Conservation (phyloP, 768 basidiomycete species). For the Chalciporus piperatus region DNA sequence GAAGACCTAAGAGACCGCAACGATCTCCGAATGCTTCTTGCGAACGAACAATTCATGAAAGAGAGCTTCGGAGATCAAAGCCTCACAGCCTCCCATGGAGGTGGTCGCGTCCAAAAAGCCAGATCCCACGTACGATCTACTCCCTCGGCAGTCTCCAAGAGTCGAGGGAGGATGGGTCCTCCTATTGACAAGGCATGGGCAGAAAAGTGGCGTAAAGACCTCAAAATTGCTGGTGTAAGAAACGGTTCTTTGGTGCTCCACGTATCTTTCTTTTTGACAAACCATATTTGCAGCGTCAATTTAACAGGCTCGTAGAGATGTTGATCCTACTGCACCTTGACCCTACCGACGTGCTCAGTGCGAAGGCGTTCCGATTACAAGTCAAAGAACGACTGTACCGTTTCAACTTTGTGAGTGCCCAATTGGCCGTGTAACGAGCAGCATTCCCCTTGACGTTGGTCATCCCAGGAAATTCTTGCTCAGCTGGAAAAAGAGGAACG, state of each 20-base stretch:
- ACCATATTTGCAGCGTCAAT: conserved; percentile 70
- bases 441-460: conserved; percentile 1
- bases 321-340: conserved; percentile 73
- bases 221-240: conserved; percentile 87
- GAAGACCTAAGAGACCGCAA: conserved; percentile 94
- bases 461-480: conserved; percentile 71
- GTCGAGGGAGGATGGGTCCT: conserved; percentile 68
- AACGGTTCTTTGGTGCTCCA: neutral
- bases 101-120: conserved; percentile 40
- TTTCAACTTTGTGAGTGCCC: conserved; percentile 82
- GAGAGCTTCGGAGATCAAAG: conserved; percentile 58
- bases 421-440: neutral
- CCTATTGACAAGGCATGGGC: conserved; percentile 75
- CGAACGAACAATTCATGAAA: conserved; percentile 59
- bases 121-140: conserved; percentile 36
- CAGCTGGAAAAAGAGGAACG: conserved; percentile 88
- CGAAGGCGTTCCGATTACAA: conserved; percentile 76
- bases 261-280: conserved; percentile 1
- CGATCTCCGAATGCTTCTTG: conserved; percentile 78
- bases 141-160: conserved; percentile 15
- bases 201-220: conserved; percentile 73
- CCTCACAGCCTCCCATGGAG: conserved; percentile 41
- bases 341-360: conserved; percentile 48
- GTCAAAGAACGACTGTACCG: conserved; percentile 94
- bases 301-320: conserved; percentile 90